These are phyloP conservation scores for Xylariaceae sp. DNA, from an alignment of 2,329 filamentous ascomycete genomes.

Conservation along the genomic window DNA sequence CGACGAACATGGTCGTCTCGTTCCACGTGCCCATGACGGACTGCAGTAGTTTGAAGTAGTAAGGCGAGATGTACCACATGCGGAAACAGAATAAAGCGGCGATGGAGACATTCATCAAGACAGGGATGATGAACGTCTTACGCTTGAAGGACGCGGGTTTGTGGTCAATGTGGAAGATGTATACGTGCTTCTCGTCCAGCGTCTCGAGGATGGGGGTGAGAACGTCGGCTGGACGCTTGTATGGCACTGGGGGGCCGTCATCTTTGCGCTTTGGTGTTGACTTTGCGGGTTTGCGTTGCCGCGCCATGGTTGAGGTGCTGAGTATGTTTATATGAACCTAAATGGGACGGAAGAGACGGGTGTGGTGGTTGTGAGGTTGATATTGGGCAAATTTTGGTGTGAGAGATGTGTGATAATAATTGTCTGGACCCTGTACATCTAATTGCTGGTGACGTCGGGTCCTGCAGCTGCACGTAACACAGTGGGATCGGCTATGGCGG, in stretches of 20 bases:
- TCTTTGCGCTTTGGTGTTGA: slow-evolving; percentile 24
- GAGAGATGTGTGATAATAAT: no score
- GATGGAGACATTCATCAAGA: slow-evolving; percentile 72
- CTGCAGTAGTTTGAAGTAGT: slow-evolving; percentile 67
- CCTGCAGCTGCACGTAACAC: no score
- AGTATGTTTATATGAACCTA: no score
- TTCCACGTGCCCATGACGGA: slow-evolving; percentile 65
- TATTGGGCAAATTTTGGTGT: no score
- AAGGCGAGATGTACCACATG: slow-evolving; percentile 65
- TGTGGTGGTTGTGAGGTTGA: no score
- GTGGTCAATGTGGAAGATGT: slow-evolving; percentile 80
- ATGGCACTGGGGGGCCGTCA: slow-evolving; percentile 58
- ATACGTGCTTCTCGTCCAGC: slow-evolving; percentile 69
- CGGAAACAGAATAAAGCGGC: slow-evolving; percentile 64
- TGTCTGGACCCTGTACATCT: no score
- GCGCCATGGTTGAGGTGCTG: slow-evolving; percentile 26
- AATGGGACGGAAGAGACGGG: no score
- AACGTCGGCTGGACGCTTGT: slow-evolving; percentile 61
- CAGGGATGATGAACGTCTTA: slow-evolving; percentile 78
- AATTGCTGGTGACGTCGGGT: no score
- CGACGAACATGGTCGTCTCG: slow-evolving; percentile 62
- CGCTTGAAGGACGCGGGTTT: slow-evolving; percentile 70
- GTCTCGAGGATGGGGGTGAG: slow-evolving; percentile 65
- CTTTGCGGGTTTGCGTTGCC: slow-evolving; percentile 24
- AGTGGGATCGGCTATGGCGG: no score